Conservation (phyloP, 768 basidiomycete genomes). For the Pleurotus eryngii region DNA sequence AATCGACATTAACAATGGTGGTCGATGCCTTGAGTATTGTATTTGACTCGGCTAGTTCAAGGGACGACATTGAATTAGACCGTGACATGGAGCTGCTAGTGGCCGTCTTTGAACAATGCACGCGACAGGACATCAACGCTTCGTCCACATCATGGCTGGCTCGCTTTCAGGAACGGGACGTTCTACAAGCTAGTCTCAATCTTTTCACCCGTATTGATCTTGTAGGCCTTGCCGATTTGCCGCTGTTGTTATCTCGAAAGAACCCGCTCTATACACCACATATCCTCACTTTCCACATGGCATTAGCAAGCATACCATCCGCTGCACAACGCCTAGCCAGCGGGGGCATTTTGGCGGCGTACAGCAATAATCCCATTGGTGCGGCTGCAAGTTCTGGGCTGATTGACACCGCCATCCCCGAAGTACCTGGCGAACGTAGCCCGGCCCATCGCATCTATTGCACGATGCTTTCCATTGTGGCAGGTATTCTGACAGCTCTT, state of each 20-base stretch:
- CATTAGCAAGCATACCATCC: conserved; percentile 68
- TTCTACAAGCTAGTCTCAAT: conserved; percentile 73
- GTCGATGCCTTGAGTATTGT: conserved; percentile 64
- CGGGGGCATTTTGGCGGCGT: conserved; percentile 77
- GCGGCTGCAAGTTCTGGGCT: conserved; percentile 70
- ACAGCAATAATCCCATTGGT: conserved; percentile 80
- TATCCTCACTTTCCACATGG: conserved; percentile 83
- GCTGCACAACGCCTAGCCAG: conserved; percentile 85
- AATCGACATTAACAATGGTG: conserved; percentile 59
- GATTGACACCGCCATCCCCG: conserved; percentile 64
- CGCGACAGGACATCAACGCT: conserved; percentile 59
- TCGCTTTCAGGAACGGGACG: conserved; percentile 75
- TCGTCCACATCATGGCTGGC: conserved; percentile 78
- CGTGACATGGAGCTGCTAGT: conserved; percentile 79
- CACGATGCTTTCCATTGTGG: conserved; percentile 75
- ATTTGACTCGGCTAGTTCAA: conserved; percentile 59
- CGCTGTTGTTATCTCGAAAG: conserved; percentile 57
- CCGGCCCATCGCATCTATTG: conserved; percentile 83
- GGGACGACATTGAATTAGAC: conserved; percentile 64
- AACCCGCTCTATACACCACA: conserved; percentile 73
- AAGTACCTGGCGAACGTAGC: conserved; percentile 72
- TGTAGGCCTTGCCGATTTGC: conserved; percentile 63
- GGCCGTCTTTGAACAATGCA: conserved; percentile 81
- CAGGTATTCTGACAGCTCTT: conserved; percentile 63
- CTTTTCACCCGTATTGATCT: conserved; percentile 68